Evolutionary conservation across 257 asterid species (phyloP).

Genomic region (Coffea canephora): DNA sequence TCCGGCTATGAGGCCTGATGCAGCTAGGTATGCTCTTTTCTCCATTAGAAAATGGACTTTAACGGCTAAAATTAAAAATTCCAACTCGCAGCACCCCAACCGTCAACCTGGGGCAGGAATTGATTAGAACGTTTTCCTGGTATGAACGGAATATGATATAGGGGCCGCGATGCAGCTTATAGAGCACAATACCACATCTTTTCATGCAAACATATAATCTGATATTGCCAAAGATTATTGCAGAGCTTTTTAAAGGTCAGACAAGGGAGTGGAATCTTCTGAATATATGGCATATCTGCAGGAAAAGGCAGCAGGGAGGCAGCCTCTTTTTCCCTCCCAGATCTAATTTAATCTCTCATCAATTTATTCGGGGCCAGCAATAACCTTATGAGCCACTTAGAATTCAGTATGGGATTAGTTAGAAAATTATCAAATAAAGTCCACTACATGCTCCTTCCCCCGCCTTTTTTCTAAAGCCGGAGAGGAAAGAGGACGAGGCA

Average conservation of each 20-base stretch:
- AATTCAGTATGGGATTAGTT: too few species aligned
- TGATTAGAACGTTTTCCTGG: not conserved
- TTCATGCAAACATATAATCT: not conserved
- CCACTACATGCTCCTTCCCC: not conserved
- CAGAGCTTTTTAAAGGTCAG: not conserved
- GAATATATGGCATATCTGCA: not conserved
- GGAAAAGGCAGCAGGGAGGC: not conserved
- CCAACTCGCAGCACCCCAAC: too few species aligned
- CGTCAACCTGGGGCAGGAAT: too few species aligned
- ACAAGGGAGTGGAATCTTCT: not conserved
- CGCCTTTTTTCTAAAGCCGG: not conserved
- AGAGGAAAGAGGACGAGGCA: not conserved
- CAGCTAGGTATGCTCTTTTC: not conserved
- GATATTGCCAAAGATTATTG: not conserved
- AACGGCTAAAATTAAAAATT: not conserved
- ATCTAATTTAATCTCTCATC: not conserved
- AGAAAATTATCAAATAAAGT: not conserved
- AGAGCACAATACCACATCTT: not conserved
- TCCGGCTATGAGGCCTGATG: too few species aligned
- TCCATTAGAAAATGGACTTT: not conserved
- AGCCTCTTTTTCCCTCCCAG: too few species aligned
- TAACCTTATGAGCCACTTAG: not conserved
- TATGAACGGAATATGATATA: not conserved
- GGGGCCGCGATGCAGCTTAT: not conserved
- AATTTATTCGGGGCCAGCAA: not conserved